These are phyloP conservation scores for Madurella fahalii DNA, from an alignment of 2,329 filamentous ascomycete genomes.

Conservation along the genomic window DNA sequence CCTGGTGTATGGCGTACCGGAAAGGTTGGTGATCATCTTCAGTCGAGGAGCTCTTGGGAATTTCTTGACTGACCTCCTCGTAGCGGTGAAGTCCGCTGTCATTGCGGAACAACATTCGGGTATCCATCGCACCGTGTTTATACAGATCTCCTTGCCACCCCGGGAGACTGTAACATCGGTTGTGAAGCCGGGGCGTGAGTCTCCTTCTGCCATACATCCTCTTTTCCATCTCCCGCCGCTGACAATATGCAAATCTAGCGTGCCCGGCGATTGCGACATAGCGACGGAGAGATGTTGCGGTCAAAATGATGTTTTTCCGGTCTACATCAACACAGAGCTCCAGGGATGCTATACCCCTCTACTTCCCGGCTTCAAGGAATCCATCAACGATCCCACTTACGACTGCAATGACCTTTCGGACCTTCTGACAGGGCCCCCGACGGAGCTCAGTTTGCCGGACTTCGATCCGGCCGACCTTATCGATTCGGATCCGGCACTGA, in stretches of 20 bases:
- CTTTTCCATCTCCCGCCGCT: not conserved
- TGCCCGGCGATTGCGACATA: conserved; percentile 23
- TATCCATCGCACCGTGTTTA: conserved; percentile 7
- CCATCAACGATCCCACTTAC: conserved; percentile 11
- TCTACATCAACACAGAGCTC: conserved; percentile 48
- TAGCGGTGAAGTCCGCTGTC: conserved; percentile 10
- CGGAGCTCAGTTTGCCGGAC: not conserved
- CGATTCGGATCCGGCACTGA: conserved; percentile 1
- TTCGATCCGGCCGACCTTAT: not conserved
- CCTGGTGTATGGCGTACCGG: conserved; percentile 9
- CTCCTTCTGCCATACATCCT: too few species aligned
- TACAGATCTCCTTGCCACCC: conserved; percentile 1
- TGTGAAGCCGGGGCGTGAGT: not conserved
- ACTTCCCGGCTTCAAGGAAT: conserved; percentile 27
- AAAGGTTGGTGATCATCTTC: not conserved
- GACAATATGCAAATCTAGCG: not conserved
- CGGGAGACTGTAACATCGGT: conserved; percentile 5
- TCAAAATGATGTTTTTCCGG: conserved; percentile 36
- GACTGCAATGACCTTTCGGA: conserved; percentile 21
- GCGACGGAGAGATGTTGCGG: conserved; percentile 26
- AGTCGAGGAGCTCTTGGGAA: not conserved
- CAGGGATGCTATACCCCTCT: conserved; percentile 42
- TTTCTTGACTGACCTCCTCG: not conserved
- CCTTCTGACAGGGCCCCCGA: conserved; percentile 10
- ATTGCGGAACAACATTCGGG: conserved; percentile 19